These are phyloP conservation scores for Tolypocladium paradoxum DNA, from an alignment of 2,329 filamentous ascomycete genomes.

Conservation along the genomic window DNA sequence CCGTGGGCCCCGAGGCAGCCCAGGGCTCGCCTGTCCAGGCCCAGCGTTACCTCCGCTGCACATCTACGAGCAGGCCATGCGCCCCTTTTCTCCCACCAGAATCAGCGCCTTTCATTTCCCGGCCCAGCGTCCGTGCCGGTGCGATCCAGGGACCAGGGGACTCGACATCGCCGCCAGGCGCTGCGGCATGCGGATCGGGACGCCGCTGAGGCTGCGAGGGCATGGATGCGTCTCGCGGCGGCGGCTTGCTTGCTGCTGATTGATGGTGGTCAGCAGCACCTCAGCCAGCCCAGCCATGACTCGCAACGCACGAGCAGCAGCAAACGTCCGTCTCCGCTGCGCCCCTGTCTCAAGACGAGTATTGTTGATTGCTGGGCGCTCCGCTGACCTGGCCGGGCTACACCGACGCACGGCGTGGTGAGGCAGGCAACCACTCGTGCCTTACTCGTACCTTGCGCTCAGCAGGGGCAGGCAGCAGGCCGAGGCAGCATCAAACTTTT, in stretches of 20 bases:
- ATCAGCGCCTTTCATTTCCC: constrained; percentile 1
- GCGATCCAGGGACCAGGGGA: neutral
- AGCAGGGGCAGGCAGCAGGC: neutral
- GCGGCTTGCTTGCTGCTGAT: neutral
- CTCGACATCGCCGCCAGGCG: neutral
- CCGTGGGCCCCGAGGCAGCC: too few species aligned
- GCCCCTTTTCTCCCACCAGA: neutral
- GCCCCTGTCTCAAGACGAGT: neutral
- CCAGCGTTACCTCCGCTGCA: too few species aligned
- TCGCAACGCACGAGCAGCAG: neutral
- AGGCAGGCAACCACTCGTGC: too few species aligned
- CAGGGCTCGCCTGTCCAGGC: too few species aligned
- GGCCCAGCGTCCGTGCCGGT: neutral
- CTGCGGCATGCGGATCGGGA: neutral
- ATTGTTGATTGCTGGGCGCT: neutral
- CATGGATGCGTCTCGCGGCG: neutral
- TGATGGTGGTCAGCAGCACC: neutral
- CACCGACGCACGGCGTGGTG: neutral
- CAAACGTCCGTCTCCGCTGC: neutral
- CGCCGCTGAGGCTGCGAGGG: neutral
- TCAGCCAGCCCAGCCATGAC: neutral
- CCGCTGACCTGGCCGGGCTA: neutral
- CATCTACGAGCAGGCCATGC: too few species aligned
- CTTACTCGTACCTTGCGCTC: too few species aligned
- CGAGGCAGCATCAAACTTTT: neutral